Base-by-base conservation (phyloP, 148 eudicot species). In the Arbutus unedo region DNA sequence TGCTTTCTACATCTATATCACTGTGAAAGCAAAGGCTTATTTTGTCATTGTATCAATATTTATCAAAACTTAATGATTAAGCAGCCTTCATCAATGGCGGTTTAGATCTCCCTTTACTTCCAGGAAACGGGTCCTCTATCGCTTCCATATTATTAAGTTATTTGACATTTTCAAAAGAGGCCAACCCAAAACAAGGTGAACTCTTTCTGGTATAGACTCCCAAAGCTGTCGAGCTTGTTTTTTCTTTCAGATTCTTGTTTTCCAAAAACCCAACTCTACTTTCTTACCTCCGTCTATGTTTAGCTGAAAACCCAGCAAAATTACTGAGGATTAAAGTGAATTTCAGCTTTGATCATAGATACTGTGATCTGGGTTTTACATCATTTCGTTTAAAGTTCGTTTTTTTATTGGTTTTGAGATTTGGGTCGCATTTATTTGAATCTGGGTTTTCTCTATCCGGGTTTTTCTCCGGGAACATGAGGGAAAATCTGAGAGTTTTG, bases 401-500 rank as follows among this genome's bases (percentile, higher is more conserved):
- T 43, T 41, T 16, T 54, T 44, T 48, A 50, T 44, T 0, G 6
- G 15, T 76, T 3, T 64, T n/a, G 43, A 75, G 59, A 48, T 74
- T 48, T 16, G 77, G 77, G 15, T 70, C 48, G 74, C 49, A 7
- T 38, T 10, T 10, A 70, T 41, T 38, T 41, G 21, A 57, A 57
- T 59, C 51, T 82, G 48, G 2, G 70, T 48, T 76, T 25, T 5
- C 10, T 10, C 41, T n/a, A n/a, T 44, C 47, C 15, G 68, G 49
- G 48, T 16, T 23, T 67, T 14, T 13, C 38, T 41, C 56, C 2
- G 44, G 81, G 31, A 55, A 21, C 48, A 93, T 87, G 91, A 87
- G 79, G 83, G 80, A 79, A 81, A 91, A 86, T 51, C 44, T 82
- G 50, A 87, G 84, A 48, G 16, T 81, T 80, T 80, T 87, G 43